Evolutionary conservation across 257 asterid species (phyloP), one percentile per base, ranked within the genome.

Genomic region (Craterostigma plantagineum): DNA sequence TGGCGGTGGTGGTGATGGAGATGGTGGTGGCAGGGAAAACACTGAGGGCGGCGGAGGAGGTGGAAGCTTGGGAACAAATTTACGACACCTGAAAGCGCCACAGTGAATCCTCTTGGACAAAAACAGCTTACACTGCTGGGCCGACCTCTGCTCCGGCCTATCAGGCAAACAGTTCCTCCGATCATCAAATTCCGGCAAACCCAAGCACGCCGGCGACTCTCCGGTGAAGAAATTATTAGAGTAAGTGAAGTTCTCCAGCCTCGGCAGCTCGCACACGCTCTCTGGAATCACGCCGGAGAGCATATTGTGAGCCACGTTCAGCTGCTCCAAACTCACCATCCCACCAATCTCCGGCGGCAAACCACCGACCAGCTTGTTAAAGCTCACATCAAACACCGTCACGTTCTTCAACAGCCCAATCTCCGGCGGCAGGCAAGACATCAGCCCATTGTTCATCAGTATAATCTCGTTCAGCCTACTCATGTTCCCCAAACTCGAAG

Each of bases 401-500:
- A 83, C 49, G 33, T 79, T 83, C 69, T 59, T 71, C 66, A 83
- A 52, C 57, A 71, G 4, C 38, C 92, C 91, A 34, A 83, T 73
- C 43, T 83, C 92, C 3, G 68, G 57, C 1, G 95, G 95, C 44
- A 83, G 55, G 52, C 95, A 83, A 41, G 95, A 83, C 66, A 91
- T 56, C 51, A 83, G 59, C 44, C 63, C 75, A 42, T 83, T 83
- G 56, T 79, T 69, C 86, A 67, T 69, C 59, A 83, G 16, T 14
- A 83, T 71, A 8, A 73, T 61, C 71, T 83, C 95, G 14, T 83
- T 69, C 49, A 83, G 46, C 49, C 67, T 71, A 56, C 61, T 71
- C 95, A 83, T 83, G 23, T 79, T 83, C 0, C 91, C 95, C 0
- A 83, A 55, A 33, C 95, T 79, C 27, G 91, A 72, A 8, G 93